phyloP scores from a whole-genome alignment of 108 stramenopile species.

The Nannochloropsis oceanica region DNA sequence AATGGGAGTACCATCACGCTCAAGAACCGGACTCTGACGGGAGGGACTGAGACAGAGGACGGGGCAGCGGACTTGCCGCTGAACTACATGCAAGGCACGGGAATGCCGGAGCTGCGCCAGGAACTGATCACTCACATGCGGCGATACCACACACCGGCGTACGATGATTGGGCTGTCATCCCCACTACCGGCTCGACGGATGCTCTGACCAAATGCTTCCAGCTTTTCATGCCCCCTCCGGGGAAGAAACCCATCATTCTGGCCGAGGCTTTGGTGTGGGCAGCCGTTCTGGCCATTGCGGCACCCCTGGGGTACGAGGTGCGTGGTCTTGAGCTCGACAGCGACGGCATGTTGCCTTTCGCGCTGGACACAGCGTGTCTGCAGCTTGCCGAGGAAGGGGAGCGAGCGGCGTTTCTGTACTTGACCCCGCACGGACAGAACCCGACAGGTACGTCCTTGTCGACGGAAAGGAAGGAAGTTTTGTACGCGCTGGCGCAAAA shows the following conservation, averaged over 20 bases:
- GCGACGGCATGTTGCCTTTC: conserved; percentile 1
- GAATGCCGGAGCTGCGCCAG: neutral
- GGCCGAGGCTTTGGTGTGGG: conserved; percentile 2
- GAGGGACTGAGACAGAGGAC: neutral
- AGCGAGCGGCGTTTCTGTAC: neutral
- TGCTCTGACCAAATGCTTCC: conserved; percentile 1
- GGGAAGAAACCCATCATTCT: neutral
- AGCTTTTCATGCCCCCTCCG: neutral
- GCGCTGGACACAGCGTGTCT: neutral
- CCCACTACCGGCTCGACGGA: conserved; percentile 4
- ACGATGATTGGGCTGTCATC: neutral
- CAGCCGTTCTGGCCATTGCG: neutral
- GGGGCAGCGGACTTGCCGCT: neutral
- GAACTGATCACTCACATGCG: neutral
- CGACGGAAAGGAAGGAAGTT: conserved; percentile 16
- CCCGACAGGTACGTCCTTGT: neutral
- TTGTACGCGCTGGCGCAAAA: conserved; percentile 38
- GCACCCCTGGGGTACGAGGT: neutral
- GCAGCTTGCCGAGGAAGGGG: neutral
- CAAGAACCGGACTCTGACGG: neutral
- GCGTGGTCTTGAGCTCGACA: neutral
- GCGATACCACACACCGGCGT: neutral
- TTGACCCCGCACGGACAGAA: conserved; percentile 12
- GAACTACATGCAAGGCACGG: neutral
- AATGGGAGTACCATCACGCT: neutral